Evolutionary conservation across 2,329 filamentous ascomycete genomes (phyloP), one percentile per base, ranked within the genome.

Genomic region (Stemphylium lycopersici): DNA sequence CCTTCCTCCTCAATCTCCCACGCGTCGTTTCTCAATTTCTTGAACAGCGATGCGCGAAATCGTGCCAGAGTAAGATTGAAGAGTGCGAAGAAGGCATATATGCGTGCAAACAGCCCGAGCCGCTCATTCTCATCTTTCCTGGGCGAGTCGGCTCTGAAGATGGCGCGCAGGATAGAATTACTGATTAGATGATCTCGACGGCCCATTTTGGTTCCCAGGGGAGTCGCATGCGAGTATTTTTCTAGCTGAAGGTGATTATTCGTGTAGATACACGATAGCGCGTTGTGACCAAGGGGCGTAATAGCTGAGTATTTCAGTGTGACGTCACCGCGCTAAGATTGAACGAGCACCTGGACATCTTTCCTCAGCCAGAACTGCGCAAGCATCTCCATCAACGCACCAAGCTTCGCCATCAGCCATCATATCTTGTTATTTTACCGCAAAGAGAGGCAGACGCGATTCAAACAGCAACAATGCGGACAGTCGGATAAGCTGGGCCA

Each of bases 1-100:
- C 81, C 81, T 10, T 81, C 76, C 53, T 85, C 81, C 20, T 80
- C 72, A 31, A 86, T 79, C 4, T 76, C 55, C 84, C 85, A 87
- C 15, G 77, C 71, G 6, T 81, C 74, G 5, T 75, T 75, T 6
- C 85, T 79, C 10, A 87, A 74, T 12, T 76, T 78, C 7, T 70
- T 71, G 67, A 87, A 87, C 0, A 82, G 65, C 3, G 78, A 75
- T 2, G 77, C 73, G 6, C 79, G 75, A 59, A 80, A 79, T 42
- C 79, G 79, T 22, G 78, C 65, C 1, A 86, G 77, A 1, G 74
- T 70, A 4, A 85, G 76, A 45, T 78, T 74, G 67, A 81, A 82
- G 3, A 85, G 60, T 0, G 79, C 78, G 68, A 87, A 86, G 61
- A 87, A 83, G 16, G 79, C 73, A 20, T 84, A 59, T 37, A 84